phyloP scores from a whole-genome alignment of 371 early-diverging fungal genomes.

The Actinomortierella wolfii region DNA sequence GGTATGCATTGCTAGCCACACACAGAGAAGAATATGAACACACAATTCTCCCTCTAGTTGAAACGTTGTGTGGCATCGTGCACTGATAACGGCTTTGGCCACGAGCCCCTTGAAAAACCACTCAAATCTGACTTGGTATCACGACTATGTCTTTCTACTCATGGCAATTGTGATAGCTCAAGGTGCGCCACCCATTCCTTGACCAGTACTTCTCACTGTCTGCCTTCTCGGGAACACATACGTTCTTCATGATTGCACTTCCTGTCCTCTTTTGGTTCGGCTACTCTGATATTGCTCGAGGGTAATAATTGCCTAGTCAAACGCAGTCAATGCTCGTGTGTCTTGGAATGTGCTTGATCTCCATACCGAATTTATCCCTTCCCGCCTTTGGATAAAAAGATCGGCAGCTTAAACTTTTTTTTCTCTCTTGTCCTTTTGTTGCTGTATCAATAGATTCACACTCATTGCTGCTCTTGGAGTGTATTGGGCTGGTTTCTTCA shows the following conservation, averaged over 20 bases:
- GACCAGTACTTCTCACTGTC: slow-evolving; percentile 67
- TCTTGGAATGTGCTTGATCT: no score
- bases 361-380: not conserved
- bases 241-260: slow-evolving; percentile 72
- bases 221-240: slow-evolving; percentile 74
- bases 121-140: not conserved
- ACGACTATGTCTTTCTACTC: not conserved
- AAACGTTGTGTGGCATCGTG: no score
- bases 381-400: slow-evolving; percentile 11
- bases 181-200: slow-evolving; percentile 49
- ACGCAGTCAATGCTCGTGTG: not conserved
- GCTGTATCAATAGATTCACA: slow-evolving; percentile 20
- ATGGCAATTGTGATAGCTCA: slow-evolving; percentile 15
- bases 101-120: no score
- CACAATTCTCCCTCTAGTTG: no score
- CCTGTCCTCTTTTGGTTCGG: slow-evolving; percentile 79
- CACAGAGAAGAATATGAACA: no score
- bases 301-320: slow-evolving; percentile 40
- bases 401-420: slow-evolving; percentile 2
- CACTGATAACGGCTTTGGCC: no score
- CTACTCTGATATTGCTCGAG: slow-evolving; percentile 57
- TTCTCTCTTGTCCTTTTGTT: not conserved
- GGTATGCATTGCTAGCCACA: no score
- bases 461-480: slow-evolving; percentile 64
- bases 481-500: slow-evolving; percentile 69